Evolutionary conservation across 1,284 basidiomycete species (phyloP).

Genomic region (Baeospora myosura): DNA sequence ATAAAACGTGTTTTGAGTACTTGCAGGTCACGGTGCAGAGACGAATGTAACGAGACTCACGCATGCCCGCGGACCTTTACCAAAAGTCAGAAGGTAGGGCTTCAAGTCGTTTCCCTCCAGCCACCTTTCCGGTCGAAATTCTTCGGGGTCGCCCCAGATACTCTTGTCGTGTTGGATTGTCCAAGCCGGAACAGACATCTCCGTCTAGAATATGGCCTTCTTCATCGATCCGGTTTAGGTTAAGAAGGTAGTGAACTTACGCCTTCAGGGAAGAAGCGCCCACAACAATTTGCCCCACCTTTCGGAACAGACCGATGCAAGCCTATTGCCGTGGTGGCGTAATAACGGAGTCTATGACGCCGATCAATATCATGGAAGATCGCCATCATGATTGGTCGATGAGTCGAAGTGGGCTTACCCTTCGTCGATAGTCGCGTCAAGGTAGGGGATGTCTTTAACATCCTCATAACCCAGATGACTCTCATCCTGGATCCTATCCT

Average conservation of each 20-base stretch:
- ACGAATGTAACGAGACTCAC: slow-evolving; percentile 15
- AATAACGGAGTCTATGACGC: slow-evolving; percentile 18
- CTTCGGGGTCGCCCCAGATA: slow-evolving; percentile 38
- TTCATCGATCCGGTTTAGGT: slow-evolving; percentile 3
- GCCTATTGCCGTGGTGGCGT: slow-evolving; percentile 26
- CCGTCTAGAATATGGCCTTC: slow-evolving; percentile 14
- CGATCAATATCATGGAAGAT: not conserved
- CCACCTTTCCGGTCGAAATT: slow-evolving; percentile 41
- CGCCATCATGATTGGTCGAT: not conserved
- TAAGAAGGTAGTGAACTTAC: slow-evolving; percentile 16
- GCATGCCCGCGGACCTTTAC: slow-evolving; percentile 28
- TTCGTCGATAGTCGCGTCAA: slow-evolving; percentile 27
- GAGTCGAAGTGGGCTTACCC: slow-evolving; percentile 15
- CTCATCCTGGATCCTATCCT: slow-evolving; percentile 11
- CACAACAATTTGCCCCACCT: slow-evolving; percentile 18
- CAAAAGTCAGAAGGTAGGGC: slow-evolving; percentile 29
- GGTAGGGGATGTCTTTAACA: slow-evolving; percentile 25
- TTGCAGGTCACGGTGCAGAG: not conserved
- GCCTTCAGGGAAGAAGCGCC: slow-evolving; percentile 34
- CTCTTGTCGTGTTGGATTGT: slow-evolving; percentile 37
- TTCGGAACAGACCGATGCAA: slow-evolving; percentile 21
- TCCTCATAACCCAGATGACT: slow-evolving; percentile 14
- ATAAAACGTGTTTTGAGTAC: not conserved
- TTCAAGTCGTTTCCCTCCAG: slow-evolving; percentile 22
- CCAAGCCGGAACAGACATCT: slow-evolving; percentile 31